phyloP scores from a whole-genome alignment of 2,329 filamentous ascomycete genomes.

The Chaetothyriales sp. region DNA sequence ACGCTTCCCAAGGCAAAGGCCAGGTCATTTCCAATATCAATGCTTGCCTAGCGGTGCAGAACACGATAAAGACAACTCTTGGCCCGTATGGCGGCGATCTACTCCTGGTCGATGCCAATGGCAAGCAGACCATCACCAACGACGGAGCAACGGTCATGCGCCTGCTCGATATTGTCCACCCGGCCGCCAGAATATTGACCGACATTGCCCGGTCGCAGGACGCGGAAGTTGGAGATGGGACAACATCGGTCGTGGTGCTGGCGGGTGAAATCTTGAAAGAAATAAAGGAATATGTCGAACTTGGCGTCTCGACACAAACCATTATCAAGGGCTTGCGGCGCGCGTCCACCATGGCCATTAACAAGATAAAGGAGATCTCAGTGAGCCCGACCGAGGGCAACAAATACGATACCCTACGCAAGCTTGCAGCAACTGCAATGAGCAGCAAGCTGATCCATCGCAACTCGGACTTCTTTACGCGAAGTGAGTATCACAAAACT shows the following conservation, averaged over 20 bases:
- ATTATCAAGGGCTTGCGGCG: slow-evolving; percentile 92
- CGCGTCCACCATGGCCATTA: slow-evolving; percentile 79
- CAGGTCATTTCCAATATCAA: slow-evolving; percentile 98
- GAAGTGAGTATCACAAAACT: slow-evolving; percentile 48
- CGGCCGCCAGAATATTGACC: slow-evolving; percentile 88
- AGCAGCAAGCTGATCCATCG: slow-evolving; percentile 98
- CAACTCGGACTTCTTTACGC: slow-evolving; percentile 93
- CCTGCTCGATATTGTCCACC: slow-evolving; percentile 97
- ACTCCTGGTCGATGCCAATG: slow-evolving; percentile 89
- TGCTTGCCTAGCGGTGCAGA: slow-evolving; percentile 88
- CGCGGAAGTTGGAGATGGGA: slow-evolving; percentile 95
- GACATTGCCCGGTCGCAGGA: slow-evolving; percentile 98
- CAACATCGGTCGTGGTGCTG: slow-evolving; percentile 89
- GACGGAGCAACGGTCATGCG: slow-evolving; percentile 99
- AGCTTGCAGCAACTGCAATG: slow-evolving; percentile 92
- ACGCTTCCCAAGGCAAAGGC: slow-evolving; percentile 90
- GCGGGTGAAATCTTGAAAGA: slow-evolving; percentile 98
- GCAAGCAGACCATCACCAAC: slow-evolving; percentile 94
- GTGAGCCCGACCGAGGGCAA: slow-evolving; percentile 69
- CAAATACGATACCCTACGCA: slow-evolving; percentile 72
- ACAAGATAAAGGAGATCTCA: slow-evolving; percentile 97
- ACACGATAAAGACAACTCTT: slow-evolving; percentile 87
- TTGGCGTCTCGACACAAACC: slow-evolving; percentile 90
- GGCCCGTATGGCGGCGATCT: slow-evolving; percentile 95
- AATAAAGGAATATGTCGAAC: slow-evolving; percentile 87